Evolutionary conservation across 2,329 filamentous ascomycete genomes (phyloP), one percentile per base, ranked within the genome.

Genomic region (Fusarium nanum): DNA sequence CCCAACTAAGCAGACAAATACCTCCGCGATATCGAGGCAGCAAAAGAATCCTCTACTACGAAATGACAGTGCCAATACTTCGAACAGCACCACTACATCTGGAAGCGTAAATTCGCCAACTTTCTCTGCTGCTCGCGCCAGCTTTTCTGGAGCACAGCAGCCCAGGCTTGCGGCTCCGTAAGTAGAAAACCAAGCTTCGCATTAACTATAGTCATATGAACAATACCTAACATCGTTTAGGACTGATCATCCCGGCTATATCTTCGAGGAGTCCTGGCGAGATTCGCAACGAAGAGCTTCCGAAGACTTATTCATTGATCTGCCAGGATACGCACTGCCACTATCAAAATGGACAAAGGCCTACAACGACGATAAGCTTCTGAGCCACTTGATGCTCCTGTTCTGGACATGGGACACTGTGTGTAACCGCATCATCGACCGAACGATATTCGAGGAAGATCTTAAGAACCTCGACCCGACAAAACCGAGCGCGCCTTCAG

Each of bases 381-480:
- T 70, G 5, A 70, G 37, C 2, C 66, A 69, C 18, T 55, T 69
- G 7, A 3, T 69, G 3, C 34, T 61, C 8, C 28, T 69, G 18
- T 69, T 69, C 12, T 69, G 65, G 65, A 50, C 65, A 6, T 69
- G 67, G 67, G 60, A 61, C 23, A 69, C 65, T 7, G 18, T 50
- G 13, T 66, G 67, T 12, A 66, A 66, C 25, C 65, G 56, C 9
- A n/a, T 66, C 10, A 57, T 69, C 20, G 60, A 66, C n/a, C 42
- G 65, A 37, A 32, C 56, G 12, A 61, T 66, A 23, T 69, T 69
- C 12, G 67, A 69, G n/a, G 52, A 61, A 7, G 67, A 69, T n/a
- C 22, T 69, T 2, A 65, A 52, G 28, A 60, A 42, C 8, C 60
- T 65, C 20, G 55, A 61, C 9, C 65, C 66, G 22, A 37, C 28